Conservation (phyloP, 768 basidiomycete species). For the Piloderma croceum region DNA sequence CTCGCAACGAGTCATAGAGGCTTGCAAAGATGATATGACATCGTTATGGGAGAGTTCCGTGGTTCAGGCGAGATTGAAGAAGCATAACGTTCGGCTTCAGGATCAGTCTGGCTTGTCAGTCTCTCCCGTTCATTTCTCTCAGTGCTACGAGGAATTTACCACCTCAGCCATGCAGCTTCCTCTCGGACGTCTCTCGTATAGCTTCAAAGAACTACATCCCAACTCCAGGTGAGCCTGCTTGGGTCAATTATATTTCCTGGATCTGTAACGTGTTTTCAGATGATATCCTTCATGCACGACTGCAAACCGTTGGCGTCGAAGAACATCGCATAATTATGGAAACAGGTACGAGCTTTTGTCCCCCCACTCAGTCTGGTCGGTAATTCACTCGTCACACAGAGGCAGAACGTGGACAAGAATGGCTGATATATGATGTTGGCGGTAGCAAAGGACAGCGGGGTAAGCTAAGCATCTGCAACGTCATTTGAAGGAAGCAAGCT, state of each 20-base stretch:
- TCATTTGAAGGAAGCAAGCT: no score
- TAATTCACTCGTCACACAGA: no score
- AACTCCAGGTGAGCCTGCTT: conserved; percentile 35
- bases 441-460: conserved; percentile 54
- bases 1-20: conserved; percentile 41
- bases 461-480: conserved; percentile 23
- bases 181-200: conserved; percentile 50
- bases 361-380: no score
- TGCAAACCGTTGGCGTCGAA: conserved; percentile 61
- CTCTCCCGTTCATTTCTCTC: conserved; percentile 3
- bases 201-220: conserved; percentile 48
- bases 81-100: conserved; percentile 42
- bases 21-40: conserved; percentile 49
- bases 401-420: no score
- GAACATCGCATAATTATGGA: conserved; percentile 55
- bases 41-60: conserved; percentile 45
- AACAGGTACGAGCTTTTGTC: conserved; percentile 21
- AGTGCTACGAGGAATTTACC: not conserved
- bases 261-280: conserved; percentile 35
- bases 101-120: conserved; percentile 63
- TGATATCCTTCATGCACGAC: conserved; percentile 59
- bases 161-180: conserved; percentile 38
- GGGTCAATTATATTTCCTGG: no score
- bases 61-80: conserved; percentile 38
- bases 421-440: conserved; percentile 66